Base-by-base conservation (phyloP, 1,139 yeast species). In the Sugiyamaella pinicola region DNA sequence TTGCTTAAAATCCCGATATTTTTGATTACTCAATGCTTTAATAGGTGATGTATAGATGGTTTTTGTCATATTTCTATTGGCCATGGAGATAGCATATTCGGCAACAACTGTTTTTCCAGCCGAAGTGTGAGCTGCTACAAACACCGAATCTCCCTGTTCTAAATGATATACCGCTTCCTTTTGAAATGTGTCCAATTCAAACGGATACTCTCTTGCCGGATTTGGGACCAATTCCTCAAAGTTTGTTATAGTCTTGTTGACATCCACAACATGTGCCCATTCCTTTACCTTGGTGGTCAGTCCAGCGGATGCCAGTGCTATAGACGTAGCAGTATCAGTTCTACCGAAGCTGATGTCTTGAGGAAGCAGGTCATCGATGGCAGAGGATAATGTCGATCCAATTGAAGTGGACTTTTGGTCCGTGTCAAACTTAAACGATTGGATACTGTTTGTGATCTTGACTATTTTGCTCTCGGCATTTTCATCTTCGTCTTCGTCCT, bases 61-160 rank as follows among this genome's bases (percentile, higher is more conserved):
- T 64, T 89, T 87, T 26, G 96, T 90, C 89, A 87, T 88, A 64
- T 87, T 87, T 65, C 96, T 76, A 54, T 83, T 78, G 1, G 96
- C 91, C 88, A 88, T 87, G 1, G 96, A 96, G 64, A 90, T 89
- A 4, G 96, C 96, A 65, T 90, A 90, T 67, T 90, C 96, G 0
- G 96, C 96, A 21, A 88, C 95, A 5, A 88, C 96, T 0, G 96
- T 88, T 65, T 88, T 88, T 69, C 96, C 96, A 0, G 96, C 96
- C 4, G 96, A 88, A 0, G 96, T 88, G 68, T 93, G 99, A 0
- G 99, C 99, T 5, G 99, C 97, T 2, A 93, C 98, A 69, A 93
- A 88, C 1, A 93, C 99, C 0, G 98, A 90, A 67, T 93, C 99
- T 46, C 96, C 96, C 68, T 91, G 95, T 66, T 93, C 99, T 60